phyloP scores from a whole-genome alignment of 2,329 filamentous ascomycete genomes.

The Beauveria sp. region DNA sequence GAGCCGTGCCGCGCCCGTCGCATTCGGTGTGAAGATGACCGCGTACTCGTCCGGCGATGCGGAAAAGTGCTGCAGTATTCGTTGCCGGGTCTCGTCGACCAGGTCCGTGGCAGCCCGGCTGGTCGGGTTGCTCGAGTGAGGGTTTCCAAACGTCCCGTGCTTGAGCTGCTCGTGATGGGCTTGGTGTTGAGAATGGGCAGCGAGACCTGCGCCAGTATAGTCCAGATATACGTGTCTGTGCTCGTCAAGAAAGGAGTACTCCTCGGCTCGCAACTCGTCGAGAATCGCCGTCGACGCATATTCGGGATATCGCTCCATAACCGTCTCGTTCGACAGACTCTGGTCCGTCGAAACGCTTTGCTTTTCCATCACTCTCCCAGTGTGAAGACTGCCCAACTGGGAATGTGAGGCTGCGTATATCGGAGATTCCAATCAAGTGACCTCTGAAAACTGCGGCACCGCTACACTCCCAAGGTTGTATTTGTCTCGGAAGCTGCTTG shows the following conservation, averaged over 20 bases:
- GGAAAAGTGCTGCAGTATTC: slow-evolving; percentile 26
- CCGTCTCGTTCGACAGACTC: neutral
- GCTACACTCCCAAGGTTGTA: neutral
- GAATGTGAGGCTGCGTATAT: neutral
- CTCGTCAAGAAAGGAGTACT: slow-evolving; percentile 31
- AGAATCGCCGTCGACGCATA: slow-evolving; percentile 24
- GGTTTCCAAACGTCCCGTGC: slow-evolving; percentile 29
- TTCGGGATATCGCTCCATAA: slow-evolving; percentile 23
- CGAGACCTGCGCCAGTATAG: slow-evolving; percentile 32
- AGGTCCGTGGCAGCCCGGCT: slow-evolving; percentile 26
- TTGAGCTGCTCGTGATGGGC: slow-evolving; percentile 25
- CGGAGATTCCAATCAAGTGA: neutral
- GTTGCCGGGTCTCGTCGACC: slow-evolving; percentile 24
- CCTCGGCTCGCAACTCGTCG: slow-evolving; percentile 23
- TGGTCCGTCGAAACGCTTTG: neutral
- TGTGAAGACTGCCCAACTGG: neutral
- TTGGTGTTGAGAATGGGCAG: slow-evolving; percentile 24
- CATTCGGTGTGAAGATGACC: slow-evolving; percentile 34
- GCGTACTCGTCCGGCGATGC: slow-evolving; percentile 30
- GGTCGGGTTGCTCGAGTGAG: slow-evolving; percentile 32
- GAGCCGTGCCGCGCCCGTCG: slow-evolving; percentile 30
- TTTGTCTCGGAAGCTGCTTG: neutral
- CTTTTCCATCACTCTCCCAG: neutral
- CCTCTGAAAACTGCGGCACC: neutral
- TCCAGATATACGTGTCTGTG: slow-evolving; percentile 33